A percentile compares a stretch with the other conserved stretches of the same genome.
Evolutionary conservation across 139 green algal species (phyloP).

Genomic region (Chlamydomonas eustigma): DNA sequence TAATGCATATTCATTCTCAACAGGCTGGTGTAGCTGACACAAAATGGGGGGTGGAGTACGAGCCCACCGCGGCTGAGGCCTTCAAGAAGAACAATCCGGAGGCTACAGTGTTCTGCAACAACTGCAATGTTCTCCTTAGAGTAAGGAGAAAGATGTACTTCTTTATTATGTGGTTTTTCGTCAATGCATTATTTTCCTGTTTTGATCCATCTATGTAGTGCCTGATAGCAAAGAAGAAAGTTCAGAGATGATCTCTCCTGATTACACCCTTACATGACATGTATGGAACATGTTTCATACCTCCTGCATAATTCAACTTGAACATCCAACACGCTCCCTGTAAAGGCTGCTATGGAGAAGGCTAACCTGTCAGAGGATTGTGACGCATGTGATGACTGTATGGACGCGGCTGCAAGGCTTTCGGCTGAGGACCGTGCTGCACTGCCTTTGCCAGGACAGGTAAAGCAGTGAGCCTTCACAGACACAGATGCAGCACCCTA

Average conservation of each 20-base stretch:
- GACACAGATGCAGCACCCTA: no score
- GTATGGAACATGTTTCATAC: no score
- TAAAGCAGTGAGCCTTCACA: no score
- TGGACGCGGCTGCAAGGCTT: slow-evolving; percentile 27
- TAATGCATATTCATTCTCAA: neutral
- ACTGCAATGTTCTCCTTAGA: slow-evolving; percentile 87
- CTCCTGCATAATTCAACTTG: no score
- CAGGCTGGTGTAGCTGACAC: slow-evolving; percentile 61
- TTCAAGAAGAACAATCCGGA: slow-evolving; percentile 88
- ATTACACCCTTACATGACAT: no score
- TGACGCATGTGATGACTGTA: slow-evolving; percentile 44
- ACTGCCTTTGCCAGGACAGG: slow-evolving; percentile 75
- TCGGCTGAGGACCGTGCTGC: slow-evolving; percentile 12
- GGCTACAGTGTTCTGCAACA: slow-evolving; percentile 75
- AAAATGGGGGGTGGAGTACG: slow-evolving; percentile 96
- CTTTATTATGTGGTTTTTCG: no score
- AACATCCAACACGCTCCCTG: no score
- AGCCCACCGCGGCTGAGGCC: slow-evolving; percentile 78
- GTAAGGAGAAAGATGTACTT: no score
- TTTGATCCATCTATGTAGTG: no score
- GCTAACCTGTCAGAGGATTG: slow-evolving; percentile 62
- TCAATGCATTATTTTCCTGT: no score
- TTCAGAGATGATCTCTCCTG: no score
- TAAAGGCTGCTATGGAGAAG: slow-evolving; percentile 80
- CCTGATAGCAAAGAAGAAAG: no score